Conservation (phyloP, 768 basidiomycete species). For the Leccinum variicolor region DNA sequence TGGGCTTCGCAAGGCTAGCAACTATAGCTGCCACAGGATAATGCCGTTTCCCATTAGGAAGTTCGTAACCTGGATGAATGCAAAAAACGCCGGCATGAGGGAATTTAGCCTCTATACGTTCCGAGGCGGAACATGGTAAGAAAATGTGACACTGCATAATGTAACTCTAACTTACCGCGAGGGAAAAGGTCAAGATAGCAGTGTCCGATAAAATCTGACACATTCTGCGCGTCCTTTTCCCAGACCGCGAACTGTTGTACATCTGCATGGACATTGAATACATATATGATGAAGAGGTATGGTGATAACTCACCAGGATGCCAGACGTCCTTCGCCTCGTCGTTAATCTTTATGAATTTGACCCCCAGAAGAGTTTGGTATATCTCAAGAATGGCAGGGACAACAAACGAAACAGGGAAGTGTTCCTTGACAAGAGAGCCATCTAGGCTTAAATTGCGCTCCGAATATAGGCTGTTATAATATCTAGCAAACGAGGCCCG, state of each 20-base stretch:
- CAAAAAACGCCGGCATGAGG: slow-evolving; percentile 87
- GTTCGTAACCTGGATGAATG: slow-evolving; percentile 63
- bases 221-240: slow-evolving; percentile 72
- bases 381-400: slow-evolving; percentile 77
- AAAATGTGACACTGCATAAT: neutral
- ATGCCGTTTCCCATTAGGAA: slow-evolving; percentile 51
- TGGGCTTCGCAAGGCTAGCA: slow-evolving; percentile 85
- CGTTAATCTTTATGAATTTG: slow-evolving; percentile 53
- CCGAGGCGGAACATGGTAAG: neutral
- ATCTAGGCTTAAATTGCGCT: slow-evolving; percentile 66
- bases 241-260: slow-evolving; percentile 85
- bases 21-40: slow-evolving; percentile 86
- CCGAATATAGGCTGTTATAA: slow-evolving; percentile 45
- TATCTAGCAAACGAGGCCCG: slow-evolving; percentile 18
- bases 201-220: slow-evolving; percentile 74
- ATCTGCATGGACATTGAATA: slow-evolving; percentile 40
- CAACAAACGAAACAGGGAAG: slow-evolving; percentile 82
- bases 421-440: slow-evolving; percentile 83
- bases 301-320: slow-evolving; percentile 55
- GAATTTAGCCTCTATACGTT: slow-evolving; percentile 62
- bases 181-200: slow-evolving; percentile 89
- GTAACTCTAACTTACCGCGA: slow-evolving; percentile 43
- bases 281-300: neutral
- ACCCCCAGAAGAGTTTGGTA: slow-evolving; percentile 83
- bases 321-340: slow-evolving; percentile 65